These are phyloP conservation scores for Lachnum nothofagi DNA, from an alignment of 2,329 filamentous ascomycete genomes.

Conservation along the genomic window DNA sequence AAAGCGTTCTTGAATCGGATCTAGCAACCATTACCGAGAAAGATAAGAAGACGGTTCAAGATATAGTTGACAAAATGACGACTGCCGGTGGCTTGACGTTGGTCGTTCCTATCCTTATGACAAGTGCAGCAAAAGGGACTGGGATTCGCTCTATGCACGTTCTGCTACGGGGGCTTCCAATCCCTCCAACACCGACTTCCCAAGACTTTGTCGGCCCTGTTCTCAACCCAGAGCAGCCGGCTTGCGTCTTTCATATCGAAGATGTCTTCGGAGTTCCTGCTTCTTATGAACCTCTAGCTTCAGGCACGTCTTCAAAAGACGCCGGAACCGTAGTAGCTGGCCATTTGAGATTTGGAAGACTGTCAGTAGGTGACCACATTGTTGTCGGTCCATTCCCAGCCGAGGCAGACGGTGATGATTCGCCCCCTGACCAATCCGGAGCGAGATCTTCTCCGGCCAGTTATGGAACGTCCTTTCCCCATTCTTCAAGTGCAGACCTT, in stretches of 20 bases:
- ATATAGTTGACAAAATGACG: conserved; percentile 48
- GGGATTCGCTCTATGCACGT: conserved; percentile 80
- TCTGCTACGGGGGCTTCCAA: conserved; percentile 69
- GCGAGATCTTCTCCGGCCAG: conserved; percentile 36
- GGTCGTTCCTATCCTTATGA: conserved; percentile 78
- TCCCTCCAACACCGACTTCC: conserved; percentile 52
- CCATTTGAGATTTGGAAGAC: conserved; percentile 69
- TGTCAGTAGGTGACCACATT: conserved; percentile 73
- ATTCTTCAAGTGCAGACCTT: conserved; percentile 50
- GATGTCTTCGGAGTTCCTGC: conserved; percentile 76
- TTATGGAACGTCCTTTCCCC: conserved; percentile 48
- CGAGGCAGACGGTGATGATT: conserved; percentile 42
- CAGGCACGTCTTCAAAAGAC: conserved; percentile 34
- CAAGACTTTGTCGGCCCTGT: conserved; percentile 49
- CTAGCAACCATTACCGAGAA: conserved; percentile 51
- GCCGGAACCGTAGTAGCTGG: conserved; percentile 75
- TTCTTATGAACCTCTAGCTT: conserved; percentile 48
- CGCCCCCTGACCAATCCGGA: conserved; percentile 37
- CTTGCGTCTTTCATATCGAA: conserved; percentile 79
- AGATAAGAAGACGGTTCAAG: conserved; percentile 55
- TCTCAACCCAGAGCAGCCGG: conserved; percentile 55
- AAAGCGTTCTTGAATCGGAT: conserved; percentile 40
- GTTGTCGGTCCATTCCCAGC: conserved; percentile 72
- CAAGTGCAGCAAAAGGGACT: conserved; percentile 77
- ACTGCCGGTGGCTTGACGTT: conserved; percentile 32